These are phyloP conservation scores for Naegleria gruberi DNA, from an alignment of 208 protist species.

Conservation along the genomic window DNA sequence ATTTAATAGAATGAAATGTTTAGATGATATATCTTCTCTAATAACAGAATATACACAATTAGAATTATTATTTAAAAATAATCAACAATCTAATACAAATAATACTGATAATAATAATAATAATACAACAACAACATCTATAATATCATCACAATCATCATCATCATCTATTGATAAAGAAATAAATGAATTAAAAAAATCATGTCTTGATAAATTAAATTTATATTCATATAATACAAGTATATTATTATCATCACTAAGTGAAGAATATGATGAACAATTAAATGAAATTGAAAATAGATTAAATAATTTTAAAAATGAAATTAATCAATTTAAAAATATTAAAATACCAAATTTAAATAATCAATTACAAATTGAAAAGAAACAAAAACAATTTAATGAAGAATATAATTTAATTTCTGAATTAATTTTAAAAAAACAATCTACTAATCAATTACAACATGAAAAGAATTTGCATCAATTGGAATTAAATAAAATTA, in stretches of 20 bases:
- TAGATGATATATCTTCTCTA: neutral
- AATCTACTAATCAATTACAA: neutral
- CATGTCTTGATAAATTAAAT: neutral
- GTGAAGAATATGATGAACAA: neutral
- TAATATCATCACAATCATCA: neutral
- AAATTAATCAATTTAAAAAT: neutral
- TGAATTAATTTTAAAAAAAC: neutral
- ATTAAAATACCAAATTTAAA: neutral
- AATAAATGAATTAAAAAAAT: too few species aligned
- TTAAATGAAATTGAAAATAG: neutral
- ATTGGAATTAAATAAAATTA: neutral
- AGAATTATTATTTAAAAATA: too few species aligned
- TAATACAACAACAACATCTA: too few species aligned
- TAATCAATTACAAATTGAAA: neutral
- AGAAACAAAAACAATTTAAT: constrained; percentile 3
- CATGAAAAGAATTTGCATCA: neutral
- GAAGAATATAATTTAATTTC: neutral
- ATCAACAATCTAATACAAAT: too few species aligned
- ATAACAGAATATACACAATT: neutral
- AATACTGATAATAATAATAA: too few species aligned
- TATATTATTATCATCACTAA: neutral
- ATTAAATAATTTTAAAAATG: neutral
- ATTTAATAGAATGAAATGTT: neutral
- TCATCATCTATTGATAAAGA: neutral
- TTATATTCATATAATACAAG: neutral